Evolutionary conservation across 2,329 filamentous ascomycete genomes (phyloP).

Genomic region (Ceratocystis destructans): DNA sequence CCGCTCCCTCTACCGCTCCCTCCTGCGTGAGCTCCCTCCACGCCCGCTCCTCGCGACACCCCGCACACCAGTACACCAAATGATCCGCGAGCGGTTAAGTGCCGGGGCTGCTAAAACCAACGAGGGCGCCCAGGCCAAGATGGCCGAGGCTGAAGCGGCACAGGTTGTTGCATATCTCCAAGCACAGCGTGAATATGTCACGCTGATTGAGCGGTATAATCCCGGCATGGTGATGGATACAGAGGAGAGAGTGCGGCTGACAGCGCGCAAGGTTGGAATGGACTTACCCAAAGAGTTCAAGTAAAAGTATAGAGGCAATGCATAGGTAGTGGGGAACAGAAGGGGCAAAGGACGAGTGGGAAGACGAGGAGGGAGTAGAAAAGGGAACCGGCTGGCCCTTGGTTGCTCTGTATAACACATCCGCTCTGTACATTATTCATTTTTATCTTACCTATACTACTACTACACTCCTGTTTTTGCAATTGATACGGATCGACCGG

Average conservation of each 20-base stretch:
- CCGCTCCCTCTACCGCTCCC: conserved; percentile 71
- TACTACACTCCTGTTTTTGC: neutral
- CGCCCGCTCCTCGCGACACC: conserved; percentile 41
- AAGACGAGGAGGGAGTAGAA: neutral
- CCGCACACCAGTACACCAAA: conserved; percentile 55
- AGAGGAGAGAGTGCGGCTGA: conserved; percentile 71
- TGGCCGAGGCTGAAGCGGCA: conserved; percentile 35
- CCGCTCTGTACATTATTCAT: neutral
- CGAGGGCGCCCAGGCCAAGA: conserved; percentile 3
- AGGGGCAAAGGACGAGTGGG: neutral
- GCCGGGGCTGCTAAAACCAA: conserved; percentile 21
- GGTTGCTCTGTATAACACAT: neutral
- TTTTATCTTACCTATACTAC: neutral
- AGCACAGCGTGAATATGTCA: conserved; percentile 73
- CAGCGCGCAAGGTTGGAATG: conserved; percentile 80
- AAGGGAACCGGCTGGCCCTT: neutral
- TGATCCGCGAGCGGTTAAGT: conserved; percentile 51
- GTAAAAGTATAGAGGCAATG: conserved; percentile 9
- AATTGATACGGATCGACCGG: neutral
- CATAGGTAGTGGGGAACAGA: neutral
- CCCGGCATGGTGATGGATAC: conserved; percentile 78
- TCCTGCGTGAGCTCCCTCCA: conserved; percentile 79
- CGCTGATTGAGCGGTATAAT: conserved; percentile 81
- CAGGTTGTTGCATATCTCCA: conserved; percentile 69
- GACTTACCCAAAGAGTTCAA: conserved; percentile 57